Evolutionary conservation across 2,329 filamentous ascomycete genomes (phyloP), one percentile per base, ranked within the genome.

Genomic region (Periconia macrospinosa): DNA sequence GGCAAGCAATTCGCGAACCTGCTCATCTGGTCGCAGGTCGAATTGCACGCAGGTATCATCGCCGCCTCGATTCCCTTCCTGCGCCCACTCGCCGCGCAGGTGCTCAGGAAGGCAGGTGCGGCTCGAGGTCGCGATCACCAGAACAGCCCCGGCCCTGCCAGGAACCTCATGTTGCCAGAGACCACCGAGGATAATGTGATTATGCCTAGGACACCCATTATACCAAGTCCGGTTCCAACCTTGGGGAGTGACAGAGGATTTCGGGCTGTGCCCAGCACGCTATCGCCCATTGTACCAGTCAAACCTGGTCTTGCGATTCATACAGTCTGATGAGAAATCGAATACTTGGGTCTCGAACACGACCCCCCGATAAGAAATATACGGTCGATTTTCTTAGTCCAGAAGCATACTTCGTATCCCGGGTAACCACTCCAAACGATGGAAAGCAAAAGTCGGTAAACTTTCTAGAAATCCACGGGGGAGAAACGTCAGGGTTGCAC

Each of bases 51-150:
- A 2, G 68, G 66, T 17, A 66, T 71, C 33, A 66, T 70, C 20
- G 61, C 68, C 1, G 67, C 60, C n/a, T 71, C 68, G 2, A 62
- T 70, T 35, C 68, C 68, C 0, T 71, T 71, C 42, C 53, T 71
- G 35, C 62, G 68, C 23, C 67, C 68, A 8, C 54, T 68, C 1
- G 49, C 61, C 27, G 58, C 60, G 44, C 63, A 59, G 45, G 47
- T 45, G 2, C 41, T 67, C 10, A 23, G 43, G 15, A 37, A 37
- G 15, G 33, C 33, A 14, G 46, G 17, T 17, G 56, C 37, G 10
- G 47, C 37, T 9, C 50, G 46, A 17, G 45, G 43, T 30, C 49
- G 50, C 14, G 56, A 54, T 45, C 48, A 60, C 15, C 56, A 57
- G 23, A 47, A 55, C 2, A 65, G 60, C 23, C 56, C 59, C 2